Evolutionary conservation across 371 early-diverging fungal genomes (phyloP).

Genomic region (Actinomucor elegans): DNA sequence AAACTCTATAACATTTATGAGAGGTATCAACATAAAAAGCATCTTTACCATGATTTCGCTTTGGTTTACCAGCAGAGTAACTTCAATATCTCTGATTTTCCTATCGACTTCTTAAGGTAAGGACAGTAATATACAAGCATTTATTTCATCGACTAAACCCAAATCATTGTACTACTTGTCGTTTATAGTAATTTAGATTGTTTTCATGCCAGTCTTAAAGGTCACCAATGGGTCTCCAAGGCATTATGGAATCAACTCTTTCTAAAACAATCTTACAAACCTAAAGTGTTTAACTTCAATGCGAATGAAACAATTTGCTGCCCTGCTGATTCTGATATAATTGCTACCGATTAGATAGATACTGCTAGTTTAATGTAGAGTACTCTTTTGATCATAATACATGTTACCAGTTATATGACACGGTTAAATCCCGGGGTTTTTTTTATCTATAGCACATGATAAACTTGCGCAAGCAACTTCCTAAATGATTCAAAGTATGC

Average conservation of each 20-base stretch:
- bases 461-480: too few species aligned
- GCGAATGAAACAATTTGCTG: conserved; percentile 29
- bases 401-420: too few species aligned
- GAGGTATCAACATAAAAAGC: conserved; percentile 22
- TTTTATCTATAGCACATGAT: too few species aligned
- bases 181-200: conserved; percentile 19
- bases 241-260: conserved; percentile 9
- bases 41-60: conserved; percentile 20
- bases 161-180: too few species aligned
- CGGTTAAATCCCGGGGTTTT: too few species aligned
- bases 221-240: conserved; percentile 25
- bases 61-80: conserved; percentile 23
- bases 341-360: conserved; percentile 19
- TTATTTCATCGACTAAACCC: too few species aligned
- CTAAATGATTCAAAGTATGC: too few species aligned
- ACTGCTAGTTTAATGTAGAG: too few species aligned
- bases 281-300: conserved; percentile 23
- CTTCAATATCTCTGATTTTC: conserved; percentile 25
- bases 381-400: too few species aligned
- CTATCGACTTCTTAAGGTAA: conserved; percentile 27
- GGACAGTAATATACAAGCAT: neutral
- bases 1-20: conserved; percentile 18
- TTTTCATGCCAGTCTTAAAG: conserved; percentile 17
- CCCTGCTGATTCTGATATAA: conserved; percentile 39
- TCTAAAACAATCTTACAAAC: conserved; percentile 4